Base-by-base conservation (phyloP, 129 eudicot genomes). In the Chrysanthemum lavandulifolium region DNA sequence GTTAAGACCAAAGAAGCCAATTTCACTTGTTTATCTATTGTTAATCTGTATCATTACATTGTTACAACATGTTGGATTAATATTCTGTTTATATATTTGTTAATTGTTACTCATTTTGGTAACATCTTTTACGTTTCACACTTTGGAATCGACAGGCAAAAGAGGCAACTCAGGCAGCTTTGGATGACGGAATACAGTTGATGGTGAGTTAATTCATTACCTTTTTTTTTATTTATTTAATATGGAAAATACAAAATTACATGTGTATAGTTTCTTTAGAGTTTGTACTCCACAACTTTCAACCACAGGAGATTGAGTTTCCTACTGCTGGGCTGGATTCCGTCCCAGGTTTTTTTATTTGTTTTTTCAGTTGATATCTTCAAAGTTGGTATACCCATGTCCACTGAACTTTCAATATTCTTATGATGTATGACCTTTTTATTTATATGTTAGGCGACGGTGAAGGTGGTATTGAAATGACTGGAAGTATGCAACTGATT, bases 381-480 rank as follows among this genome's bases (percentile, higher is more conserved):
- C 67, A 69, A 61, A 48, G 16, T 31, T 51, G 48, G 29, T 16
- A 67, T 19, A 63, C 62, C 18, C 56, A 13, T 73, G 10, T 64
- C 18, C 50, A 10, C 19, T 45, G 43, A 55, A 54, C 31, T 57
- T n/a, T 69, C 43, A 25, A 47, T 29, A 23, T 50, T 14, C 23
- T 49, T 54, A 66, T 64, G 58, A 64, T 8, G 55, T 16, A 55
- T 64, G 60, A 31, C 53, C 48, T 49, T 33, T 15, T 67, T 57
- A 16, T 49, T 6, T 36, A 63, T 29, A 61, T 74, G 29, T 56
- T 76, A 92, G 98, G 98, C 65, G 98, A 89, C 56, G 97, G 97
- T 78, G 98, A 93, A 84, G 98, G 98, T 61, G 97, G 98, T 18
- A 89, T 81, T 61, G 98, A 93, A 84, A 93, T 93, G 97, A 93